Base-by-base conservation (phyloP, 176 grass and related monocot species). In the Saccharum officinarum region DNA sequence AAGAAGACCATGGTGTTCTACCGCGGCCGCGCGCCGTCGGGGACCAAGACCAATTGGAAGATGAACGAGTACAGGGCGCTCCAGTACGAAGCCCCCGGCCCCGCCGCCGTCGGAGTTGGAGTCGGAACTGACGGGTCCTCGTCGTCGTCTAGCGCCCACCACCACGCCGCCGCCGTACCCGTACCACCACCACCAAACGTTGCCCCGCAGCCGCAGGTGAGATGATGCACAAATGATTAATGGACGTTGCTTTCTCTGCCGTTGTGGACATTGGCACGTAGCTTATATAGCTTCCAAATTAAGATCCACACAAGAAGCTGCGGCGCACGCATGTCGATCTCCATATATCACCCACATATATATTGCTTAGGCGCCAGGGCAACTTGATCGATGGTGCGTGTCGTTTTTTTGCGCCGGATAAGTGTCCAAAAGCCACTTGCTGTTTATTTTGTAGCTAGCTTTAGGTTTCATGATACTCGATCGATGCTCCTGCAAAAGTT, bases 1-100 rank as follows among this genome's bases (percentile, higher is more conserved):
- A 94, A 94, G 92, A 96, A 94, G 80, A 94, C 88, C 68, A 99
- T 99, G 97, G 97, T 99, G 70, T 99, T 99, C 88, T 99, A 99
- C 92, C 34, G 73, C 47, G 94, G 97, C 11, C 82, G 82, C 83
- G 90, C 94, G 52, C 94, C 94, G 71, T 76, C 75, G 13, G 94
- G 94, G 34, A 73, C 55, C 30, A 99, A 94, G 81, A 96, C 97
- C 83, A 52, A 33, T 54, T 99, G 97, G 97, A 99, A 99, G 85
- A 92, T 99, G 86, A 96, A 99, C 78, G 94, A 97, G 75, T 99
- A 99, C 71, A 92, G 86, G 67, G 86, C 90, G 20, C 52, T 91
- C 46, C 87, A 96, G n/a, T 83, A 92, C 55, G 52, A 67, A 22
- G 8, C 14, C 39, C 10, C 33, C 10, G 64, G 55, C 54, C 8